Conservation (phyloP, 176 grass and related monocot genomes). For the Lolium rigidum region DNA sequence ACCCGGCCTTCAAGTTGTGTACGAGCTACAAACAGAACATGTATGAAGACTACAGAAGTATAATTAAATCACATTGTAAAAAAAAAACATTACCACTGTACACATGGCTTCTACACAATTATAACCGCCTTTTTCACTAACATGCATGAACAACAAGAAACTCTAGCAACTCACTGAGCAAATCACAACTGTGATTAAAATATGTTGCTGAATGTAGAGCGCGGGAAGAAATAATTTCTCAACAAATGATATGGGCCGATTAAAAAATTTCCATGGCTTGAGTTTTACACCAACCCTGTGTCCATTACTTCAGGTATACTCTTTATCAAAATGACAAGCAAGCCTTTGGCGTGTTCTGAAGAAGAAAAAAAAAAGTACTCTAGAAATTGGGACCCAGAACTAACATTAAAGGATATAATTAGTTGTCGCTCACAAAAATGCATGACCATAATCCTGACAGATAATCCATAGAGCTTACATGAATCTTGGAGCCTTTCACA, state of each 20-base stretch:
- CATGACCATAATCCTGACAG: not conserved
- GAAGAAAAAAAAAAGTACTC: conserved; percentile 15
- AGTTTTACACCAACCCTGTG: conserved; percentile 55
- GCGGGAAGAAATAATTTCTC: no score
- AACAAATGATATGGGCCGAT: no score
- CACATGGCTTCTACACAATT: no score
- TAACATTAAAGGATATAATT: conserved; percentile 29
- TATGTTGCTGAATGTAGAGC: no score
- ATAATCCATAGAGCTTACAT: conserved; percentile 40
- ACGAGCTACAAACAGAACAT: conserved; percentile 55
- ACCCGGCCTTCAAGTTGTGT: conserved; percentile 63
- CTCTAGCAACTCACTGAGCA: no score
- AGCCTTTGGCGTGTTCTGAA: no score
- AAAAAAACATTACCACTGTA: no score
- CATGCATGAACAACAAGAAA: no score
- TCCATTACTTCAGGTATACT: conserved; percentile 85
- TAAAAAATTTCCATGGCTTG: no score
- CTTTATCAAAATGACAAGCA: no score
- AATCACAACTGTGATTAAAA: no score
- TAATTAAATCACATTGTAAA: not conserved
- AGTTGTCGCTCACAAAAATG: not conserved
- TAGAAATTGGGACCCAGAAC: conserved; percentile 87
- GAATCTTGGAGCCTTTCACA: conserved; percentile 93
- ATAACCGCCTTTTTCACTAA: no score
- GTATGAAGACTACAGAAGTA: conserved; percentile 10